Evolutionary conservation across 2,329 filamentous ascomycete species (phyloP), one percentile per base, ranked within the genome.

Genomic region (Pseudogymnoascus sp.): DNA sequence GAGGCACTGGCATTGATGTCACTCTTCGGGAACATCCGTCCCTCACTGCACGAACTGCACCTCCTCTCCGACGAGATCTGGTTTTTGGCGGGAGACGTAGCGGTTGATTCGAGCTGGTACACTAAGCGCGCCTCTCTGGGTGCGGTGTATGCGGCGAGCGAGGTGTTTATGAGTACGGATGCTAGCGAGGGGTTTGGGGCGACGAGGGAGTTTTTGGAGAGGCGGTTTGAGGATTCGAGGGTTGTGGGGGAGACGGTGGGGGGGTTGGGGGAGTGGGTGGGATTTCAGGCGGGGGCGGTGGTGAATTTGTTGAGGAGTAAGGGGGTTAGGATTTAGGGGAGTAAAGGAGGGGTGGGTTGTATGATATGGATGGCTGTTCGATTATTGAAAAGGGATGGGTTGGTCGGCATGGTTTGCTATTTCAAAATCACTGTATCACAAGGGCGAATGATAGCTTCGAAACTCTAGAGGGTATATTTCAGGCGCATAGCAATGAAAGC

Each of bases 81-180:
- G 82, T 92, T 89, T 71, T 84, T 96, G 3, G 85, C 93, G 0
- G 91, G 91, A 60, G 94, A 97, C 75, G 80, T 78, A 21, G 83
- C 87, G 21, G 90, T 97, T 65, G 92, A 97, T 75, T 83, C 85
- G 3, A 87, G 86, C 4, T 99, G 94, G 94, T 99, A 99, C 70
- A 86, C 86, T 1, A 89, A 88, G 73, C 80, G 87, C 3, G 80
- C 84, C 7, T 82, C 80, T 0, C 74, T 90, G 23, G 80, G 84
- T 0, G 80, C 81, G 1, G 80, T 90, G n/a, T 91, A 90, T 72
- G 91, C 91, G 61, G 85, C 87, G 35, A 83, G 88, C 63, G 94
- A 99, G 76, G 79, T 97, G 4, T 96, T 92, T 77, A 97, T 97
- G 92, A 97, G 92, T 21, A 92, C 89, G 64, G 94, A 97, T 75